Conservation (phyloP, 352 stramenopile species). For the Aphanomyces astaci region DNA sequence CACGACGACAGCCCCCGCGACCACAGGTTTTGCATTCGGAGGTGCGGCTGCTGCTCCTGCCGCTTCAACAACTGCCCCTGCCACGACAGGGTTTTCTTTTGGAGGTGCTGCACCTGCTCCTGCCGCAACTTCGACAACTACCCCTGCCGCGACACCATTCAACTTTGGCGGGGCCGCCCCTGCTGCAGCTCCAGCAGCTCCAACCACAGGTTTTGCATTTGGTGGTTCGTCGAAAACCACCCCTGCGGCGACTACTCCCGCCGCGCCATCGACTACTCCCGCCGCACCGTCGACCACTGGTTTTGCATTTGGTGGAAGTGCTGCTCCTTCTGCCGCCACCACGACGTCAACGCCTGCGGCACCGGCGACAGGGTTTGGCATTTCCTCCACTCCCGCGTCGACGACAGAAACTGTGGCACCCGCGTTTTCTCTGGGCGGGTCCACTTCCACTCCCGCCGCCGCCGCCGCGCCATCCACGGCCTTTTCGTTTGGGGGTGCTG, state of each 20-base stretch:
- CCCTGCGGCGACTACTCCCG: not conserved
- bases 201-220: conserved; percentile 13
- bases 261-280: not conserved
- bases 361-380: too few species aligned
- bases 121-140: conserved; percentile 10
- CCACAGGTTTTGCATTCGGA: conserved; percentile 9
- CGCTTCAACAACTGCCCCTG: conserved; percentile 21
- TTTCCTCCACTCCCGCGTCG: conserved; percentile 24
- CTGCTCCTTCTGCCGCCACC: conserved; percentile 24
- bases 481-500: conserved; percentile 19
- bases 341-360: conserved; percentile 7
- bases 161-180: conserved; percentile 11
- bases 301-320: conserved; percentile 9
- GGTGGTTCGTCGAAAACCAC: conserved; percentile 15
- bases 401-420: conserved; percentile 1
- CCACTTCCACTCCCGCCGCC: not conserved
- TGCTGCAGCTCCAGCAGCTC: conserved; percentile 25
- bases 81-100: conserved; percentile 11
- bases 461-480: not conserved
- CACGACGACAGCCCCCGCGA: conserved; percentile 8
- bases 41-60: conserved; percentile 23
- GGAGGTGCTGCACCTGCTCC: conserved; percentile 6
- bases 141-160: conserved; percentile 15
- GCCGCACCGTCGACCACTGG: conserved; percentile 8
- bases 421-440: conserved; percentile 22